phyloP scores from a whole-genome alignment of 108 stramenopile genomes.

The Cyclotella sp. region DNA sequence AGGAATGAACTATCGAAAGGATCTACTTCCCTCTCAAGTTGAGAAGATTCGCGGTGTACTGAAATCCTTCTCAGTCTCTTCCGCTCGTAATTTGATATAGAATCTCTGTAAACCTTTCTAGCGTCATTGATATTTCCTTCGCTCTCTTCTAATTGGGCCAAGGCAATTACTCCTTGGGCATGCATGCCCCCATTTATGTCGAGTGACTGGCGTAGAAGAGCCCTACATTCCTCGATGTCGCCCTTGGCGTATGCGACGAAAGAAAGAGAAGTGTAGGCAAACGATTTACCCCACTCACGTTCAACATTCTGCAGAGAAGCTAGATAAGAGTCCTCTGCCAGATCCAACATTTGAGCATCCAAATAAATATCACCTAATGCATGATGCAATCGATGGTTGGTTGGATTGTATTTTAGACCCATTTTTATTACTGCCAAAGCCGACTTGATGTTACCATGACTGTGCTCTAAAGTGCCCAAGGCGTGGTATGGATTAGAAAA shows the following conservation, averaged over 20 bases:
- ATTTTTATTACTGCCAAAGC: constrained; percentile 70
- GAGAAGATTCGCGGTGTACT: background rate
- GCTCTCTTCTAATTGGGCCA: constrained; percentile 80
- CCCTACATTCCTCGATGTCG: constrained; percentile 54
- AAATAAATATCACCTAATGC: constrained; percentile 82
- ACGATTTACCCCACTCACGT: constrained; percentile 61
- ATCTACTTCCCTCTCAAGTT: constrained; percentile 11
- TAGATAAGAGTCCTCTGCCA: constrained; percentile 71
- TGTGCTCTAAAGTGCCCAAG: constrained; percentile 69
- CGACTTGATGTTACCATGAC: constrained; percentile 66
- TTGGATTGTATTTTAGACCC: constrained; percentile 68
- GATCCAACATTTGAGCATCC: constrained; percentile 72
- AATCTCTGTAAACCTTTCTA: constrained; percentile 57
- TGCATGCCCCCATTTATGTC: constrained; percentile 68
- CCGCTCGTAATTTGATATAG: constrained; percentile 39
- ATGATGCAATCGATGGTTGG: constrained; percentile 83
- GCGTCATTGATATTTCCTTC: constrained; percentile 71
- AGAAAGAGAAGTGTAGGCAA: constrained; percentile 73
- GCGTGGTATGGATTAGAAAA: constrained; percentile 85
- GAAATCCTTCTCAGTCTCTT: constrained; percentile 17
- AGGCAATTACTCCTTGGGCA: constrained; percentile 74
- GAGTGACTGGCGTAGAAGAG: constrained; percentile 55
- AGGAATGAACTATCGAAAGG: constrained; percentile 18
- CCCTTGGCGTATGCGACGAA: constrained; percentile 71
- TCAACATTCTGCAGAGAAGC: constrained; percentile 58